Percentiles rank a stretch among this genome's conserved stretches.
These are phyloP conservation scores for Linum usitatissimum DNA, from an alignment of 345 rosid genomes.

Conservation along the genomic window DNA sequence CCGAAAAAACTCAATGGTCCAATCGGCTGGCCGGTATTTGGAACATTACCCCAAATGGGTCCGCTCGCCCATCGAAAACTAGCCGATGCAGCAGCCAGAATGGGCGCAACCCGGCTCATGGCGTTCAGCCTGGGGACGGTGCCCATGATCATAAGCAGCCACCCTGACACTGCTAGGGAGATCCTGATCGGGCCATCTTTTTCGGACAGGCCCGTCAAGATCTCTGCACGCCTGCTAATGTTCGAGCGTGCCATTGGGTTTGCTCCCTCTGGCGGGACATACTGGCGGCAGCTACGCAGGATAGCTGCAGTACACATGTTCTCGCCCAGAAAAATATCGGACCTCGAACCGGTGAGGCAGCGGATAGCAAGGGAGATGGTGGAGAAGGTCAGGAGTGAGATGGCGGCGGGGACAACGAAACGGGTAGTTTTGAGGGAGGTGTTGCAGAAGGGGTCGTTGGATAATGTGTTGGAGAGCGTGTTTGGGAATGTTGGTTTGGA, in stretches of 20 bases:
- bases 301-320: slow-evolving; percentile 45
- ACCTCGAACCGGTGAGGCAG: slow-evolving; percentile 27
- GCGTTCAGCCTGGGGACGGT: slow-evolving; percentile 43
- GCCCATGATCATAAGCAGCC: slow-evolving; percentile 42
- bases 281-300: slow-evolving; percentile 48
- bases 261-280: slow-evolving; percentile 43
- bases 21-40: slow-evolving; percentile 42
- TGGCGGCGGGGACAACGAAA: slow-evolving; percentile 26
- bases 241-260: slow-evolving; percentile 69
- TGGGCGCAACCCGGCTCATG: slow-evolving; percentile 43
- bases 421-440: slow-evolving; percentile 28
- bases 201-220: slow-evolving; percentile 50
- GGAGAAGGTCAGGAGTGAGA: slow-evolving; percentile 13
- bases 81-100: slow-evolving; percentile 34
- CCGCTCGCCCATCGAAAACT: slow-evolving; percentile 48
- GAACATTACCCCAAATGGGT: slow-evolving; percentile 45
- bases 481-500: slow-evolving; percentile 25
- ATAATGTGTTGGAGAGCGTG: slow-evolving; percentile 40
- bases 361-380: slow-evolving; percentile 30
- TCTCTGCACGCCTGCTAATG: slow-evolving; percentile 44
- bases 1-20: slow-evolving; percentile 34
- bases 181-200: slow-evolving; percentile 43
- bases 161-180: slow-evolving; percentile 49
- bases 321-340: slow-evolving; percentile 36
- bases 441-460: slow-evolving; percentile 34